Base-by-base conservation (phyloP, 1,284 basidiomycete genomes). In the Phaffia rhodozyma region DNA sequence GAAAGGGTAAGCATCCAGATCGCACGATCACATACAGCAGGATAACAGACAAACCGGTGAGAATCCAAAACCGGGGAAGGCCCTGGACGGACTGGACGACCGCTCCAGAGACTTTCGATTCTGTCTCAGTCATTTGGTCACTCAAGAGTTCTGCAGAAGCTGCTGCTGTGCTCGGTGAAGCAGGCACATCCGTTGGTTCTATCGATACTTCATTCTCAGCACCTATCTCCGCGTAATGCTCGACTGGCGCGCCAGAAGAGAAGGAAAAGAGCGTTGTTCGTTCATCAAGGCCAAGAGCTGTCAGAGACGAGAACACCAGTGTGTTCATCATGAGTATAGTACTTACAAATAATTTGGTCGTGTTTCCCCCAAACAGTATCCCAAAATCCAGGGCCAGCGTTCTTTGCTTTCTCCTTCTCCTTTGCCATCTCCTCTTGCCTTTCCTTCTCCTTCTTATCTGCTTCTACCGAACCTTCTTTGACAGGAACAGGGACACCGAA, bases 61-160 rank as follows among this genome's bases (percentile, higher is more conserved):
- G 51, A 21, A 60, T 30, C 59, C 59, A 60, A 27, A 60, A 60
- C 1, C 59, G 59, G 25, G 59, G 59, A 48, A 60, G 59, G 3
- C 50, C 51, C 25, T 38, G 32, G 32, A 38, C 43, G 7, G 59
- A 34, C 23, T 60, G 50, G 16, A 60, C 50, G 30, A 52, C 34
- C 34, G 59, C 23, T 53, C 51, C 13, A 11, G 38, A 43, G 38
- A 43, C 38, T 11, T 43, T 43, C 16, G 38, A 43, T 43, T 16
- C 38, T 43, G 13, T 16, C 16, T 11, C 38, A 43, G 38, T 11
- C 13, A 11, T 43, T 16, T 43, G 38, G 7, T 7, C 38, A 43
- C 2, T 43, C 38, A 43, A 43, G 38, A 43, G 5, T 43, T 43
- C 38, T 2, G 16, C 38, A 43, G 38, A 43, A 11, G 38, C 38